Percentiles rank a stretch among this genome's conserved stretches.
phyloP scores from a whole-genome alignment of 2,329 filamentous ascomycete genomes.

The Aspergillus japonicus region DNA sequence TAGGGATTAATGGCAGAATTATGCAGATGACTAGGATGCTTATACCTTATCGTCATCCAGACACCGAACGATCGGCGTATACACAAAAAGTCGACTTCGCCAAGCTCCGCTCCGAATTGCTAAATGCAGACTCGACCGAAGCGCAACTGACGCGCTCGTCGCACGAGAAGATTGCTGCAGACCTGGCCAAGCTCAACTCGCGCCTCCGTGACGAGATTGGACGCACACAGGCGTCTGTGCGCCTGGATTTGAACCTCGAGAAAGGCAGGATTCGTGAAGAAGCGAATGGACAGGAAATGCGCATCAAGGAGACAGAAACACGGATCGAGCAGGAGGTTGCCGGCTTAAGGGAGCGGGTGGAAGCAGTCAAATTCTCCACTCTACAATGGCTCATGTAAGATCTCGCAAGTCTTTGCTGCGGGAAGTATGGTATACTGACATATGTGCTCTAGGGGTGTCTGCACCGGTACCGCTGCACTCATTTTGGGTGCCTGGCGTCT shows the following conservation, averaged over 20 bases:
- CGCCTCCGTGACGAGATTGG: conserved; percentile 90
- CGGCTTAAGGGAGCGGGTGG: conserved; percentile 82
- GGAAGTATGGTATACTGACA: conserved; percentile 26
- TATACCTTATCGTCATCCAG: conserved; percentile 26
- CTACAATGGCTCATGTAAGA: conserved; percentile 95
- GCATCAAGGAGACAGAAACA: conserved; percentile 98
- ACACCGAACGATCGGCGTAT: conserved; percentile 56
- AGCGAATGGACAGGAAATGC: conserved; percentile 92
- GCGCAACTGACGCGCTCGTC: conserved; percentile 81
- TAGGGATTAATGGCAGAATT: conserved; percentile 40
- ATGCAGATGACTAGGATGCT: not conserved
- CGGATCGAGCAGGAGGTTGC: conserved; percentile 98
- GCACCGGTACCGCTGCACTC: conserved; percentile 64
- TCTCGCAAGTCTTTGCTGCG: not conserved
- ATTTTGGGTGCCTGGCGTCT: conserved; percentile 67
- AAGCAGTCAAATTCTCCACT: conserved; percentile 97
- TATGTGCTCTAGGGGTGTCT: conserved; percentile 54
- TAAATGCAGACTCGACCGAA: conserved; percentile 89
- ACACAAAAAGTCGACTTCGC: conserved; percentile 96
- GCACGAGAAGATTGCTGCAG: conserved; percentile 90
- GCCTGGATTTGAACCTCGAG: conserved; percentile 90
- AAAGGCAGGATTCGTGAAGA: conserved; percentile 96
- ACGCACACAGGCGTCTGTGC: conserved; percentile 86
- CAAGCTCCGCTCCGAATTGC: conserved; percentile 89
- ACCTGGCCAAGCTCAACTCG: conserved; percentile 89